A percentile compares a stretch with the other conserved stretches of the same genome.
phyloP scores from a whole-genome alignment of 2,329 filamentous ascomycete genomes.

The Paraconiothyrium brasiliense region DNA sequence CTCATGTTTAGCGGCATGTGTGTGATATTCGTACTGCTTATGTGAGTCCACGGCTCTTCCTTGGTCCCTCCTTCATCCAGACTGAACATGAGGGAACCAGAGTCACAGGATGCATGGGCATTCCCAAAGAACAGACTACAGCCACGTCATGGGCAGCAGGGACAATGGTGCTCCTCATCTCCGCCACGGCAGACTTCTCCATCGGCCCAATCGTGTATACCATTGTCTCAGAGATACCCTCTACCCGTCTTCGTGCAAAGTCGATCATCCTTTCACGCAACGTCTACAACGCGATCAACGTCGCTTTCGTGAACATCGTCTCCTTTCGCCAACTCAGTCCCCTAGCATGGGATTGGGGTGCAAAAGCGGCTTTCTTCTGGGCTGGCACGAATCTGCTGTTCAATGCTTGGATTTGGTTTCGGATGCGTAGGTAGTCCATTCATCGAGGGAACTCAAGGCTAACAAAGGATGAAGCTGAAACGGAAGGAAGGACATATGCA shows the following conservation, averaged over 20 bases:
- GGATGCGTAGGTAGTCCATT: slow-evolving; percentile 58
- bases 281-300: slow-evolving; percentile 77
- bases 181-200: slow-evolving; percentile 73
- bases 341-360: slow-evolving; percentile 81
- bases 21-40: slow-evolving; percentile 8
- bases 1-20: slow-evolving; percentile 13
- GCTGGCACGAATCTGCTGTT: slow-evolving; percentile 77
- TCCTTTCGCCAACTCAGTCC: slow-evolving; percentile 54
- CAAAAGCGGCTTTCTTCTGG: slow-evolving; percentile 87
- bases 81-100: not conserved
- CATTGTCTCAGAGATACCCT: slow-evolving; percentile 82
- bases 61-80: not conserved
- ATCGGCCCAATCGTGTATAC: slow-evolving; percentile 62
- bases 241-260: slow-evolving; percentile 83
- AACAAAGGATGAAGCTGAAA: slow-evolving; percentile 62
- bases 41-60: not conserved
- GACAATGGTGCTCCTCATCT: slow-evolving; percentile 19
- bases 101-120: slow-evolving; percentile 9
- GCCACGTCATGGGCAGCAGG: slow-evolving; percentile 50
- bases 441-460: not conserved
- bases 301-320: slow-evolving; percentile 82
- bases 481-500: slow-evolving; percentile 78
- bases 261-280: slow-evolving; percentile 84
- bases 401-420: slow-evolving; percentile 77
- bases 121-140: slow-evolving; percentile 3